Evolutionary conservation across 2,329 filamentous ascomycete species (phyloP), one percentile per base, ranked within the genome.

Genomic region (Aspergillus awamori): DNA sequence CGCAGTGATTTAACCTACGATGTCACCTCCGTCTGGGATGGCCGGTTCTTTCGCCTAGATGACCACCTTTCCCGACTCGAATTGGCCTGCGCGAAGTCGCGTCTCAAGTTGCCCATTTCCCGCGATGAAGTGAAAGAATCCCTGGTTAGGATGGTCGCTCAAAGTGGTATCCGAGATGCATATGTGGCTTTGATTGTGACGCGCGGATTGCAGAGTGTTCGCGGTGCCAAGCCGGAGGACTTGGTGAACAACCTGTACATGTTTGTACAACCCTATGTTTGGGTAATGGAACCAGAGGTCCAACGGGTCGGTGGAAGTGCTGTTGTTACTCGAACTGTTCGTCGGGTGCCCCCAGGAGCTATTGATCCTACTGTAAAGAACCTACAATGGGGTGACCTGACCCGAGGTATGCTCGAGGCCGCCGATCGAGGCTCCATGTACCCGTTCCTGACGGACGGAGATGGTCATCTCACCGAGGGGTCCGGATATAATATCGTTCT

Each of bases 111-210:
- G 13, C 53, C 53, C 11, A 5, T 55, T 15, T 24, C 38, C 6
- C 53, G 38, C 13, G 53, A 55, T 11, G 15, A 55, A 30, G 28
- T 55, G 15, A 45, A 41, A 2, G 1, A 43, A 6, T 22, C 28
- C 3, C 53, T 55, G 15, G 4, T 24, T n/a, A 76, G 79, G 0
- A 83, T 83, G 82, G 73, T 81, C 0, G 69, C 71, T 2, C 75
- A 77, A 65, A 81, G 76, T 41, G 81, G 77, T 0, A 82, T 84
- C 30, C 68, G 72, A 0, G 82, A 84, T 62, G 82, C 80, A 0
- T 84, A 81, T 55, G 80, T 83, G 30, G 78, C 83, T 62, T 53
- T 84, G 0, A 83, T 84, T 24, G 80, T 84, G 39, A 84, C 82
- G 0, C 77, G 82, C 1, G 82, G 82, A 0, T 58, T 83, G 0